phyloP scores from a whole-genome alignment of 2,329 filamentous ascomycete species.

The Trichoderma oligosporum region DNA sequence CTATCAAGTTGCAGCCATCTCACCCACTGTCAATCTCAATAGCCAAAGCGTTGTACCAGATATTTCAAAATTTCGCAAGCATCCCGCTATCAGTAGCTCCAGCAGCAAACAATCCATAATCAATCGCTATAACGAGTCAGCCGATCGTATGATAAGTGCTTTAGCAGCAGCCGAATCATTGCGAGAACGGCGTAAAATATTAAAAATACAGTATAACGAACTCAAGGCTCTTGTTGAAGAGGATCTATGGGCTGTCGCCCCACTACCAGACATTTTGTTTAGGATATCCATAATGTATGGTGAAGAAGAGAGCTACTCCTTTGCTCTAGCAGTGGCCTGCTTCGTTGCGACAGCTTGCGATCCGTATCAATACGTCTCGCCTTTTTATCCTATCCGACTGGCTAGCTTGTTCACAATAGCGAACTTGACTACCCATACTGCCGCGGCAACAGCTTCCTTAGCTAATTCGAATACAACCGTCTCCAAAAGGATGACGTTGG shows the following conservation, averaged over 20 bases:
- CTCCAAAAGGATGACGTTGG: slow-evolving; percentile 25
- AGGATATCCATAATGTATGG: slow-evolving; percentile 45
- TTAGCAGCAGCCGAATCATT: slow-evolving; percentile 26
- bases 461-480: slow-evolving; percentile 27
- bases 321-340: slow-evolving; percentile 45
- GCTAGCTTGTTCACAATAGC: slow-evolving; percentile 50
- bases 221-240: slow-evolving; percentile 27
- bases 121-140: slow-evolving; percentile 25
- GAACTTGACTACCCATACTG: slow-evolving; percentile 50
- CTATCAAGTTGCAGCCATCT: slow-evolving; percentile 45
- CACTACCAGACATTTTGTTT: slow-evolving; percentile 44
- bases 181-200: slow-evolving; percentile 25
- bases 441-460: slow-evolving; percentile 36
- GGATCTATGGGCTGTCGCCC: slow-evolving; percentile 47
- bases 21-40: slow-evolving; percentile 43
- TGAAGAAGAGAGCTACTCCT: slow-evolving; percentile 40
- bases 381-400: slow-evolving; percentile 49
- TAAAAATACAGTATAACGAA: slow-evolving; percentile 26
- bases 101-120: slow-evolving; percentile 22
- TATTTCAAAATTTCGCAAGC: slow-evolving; percentile 29
- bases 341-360: slow-evolving; percentile 47
- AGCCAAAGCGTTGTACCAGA: slow-evolving; percentile 44
- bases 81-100: slow-evolving; percentile 27
- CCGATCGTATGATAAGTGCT: slow-evolving; percentile 29
- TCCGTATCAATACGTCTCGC: slow-evolving; percentile 47